Evolutionary conservation across 805 yeast species (phyloP), one percentile per base, ranked within the genome.

Genomic region (Monosporozyma siamensis): DNA sequence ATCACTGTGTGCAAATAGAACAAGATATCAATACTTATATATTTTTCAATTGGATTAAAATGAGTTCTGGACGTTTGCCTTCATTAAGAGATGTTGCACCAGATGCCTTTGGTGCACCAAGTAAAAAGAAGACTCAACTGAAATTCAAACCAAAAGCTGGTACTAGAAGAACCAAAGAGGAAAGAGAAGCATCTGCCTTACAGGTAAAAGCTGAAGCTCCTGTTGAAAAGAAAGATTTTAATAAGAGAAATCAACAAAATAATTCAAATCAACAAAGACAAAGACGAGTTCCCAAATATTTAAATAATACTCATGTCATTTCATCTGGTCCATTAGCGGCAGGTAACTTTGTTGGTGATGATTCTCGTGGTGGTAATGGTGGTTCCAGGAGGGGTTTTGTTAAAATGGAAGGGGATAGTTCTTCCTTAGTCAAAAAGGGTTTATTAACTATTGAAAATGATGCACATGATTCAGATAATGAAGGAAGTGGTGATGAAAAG

Each of bases 131-230:
- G 52, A 74, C 84, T 6, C 69, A 77, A 2, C 65, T 82, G 46
- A 81, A 82, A 61, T 89, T 89, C 64, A 78, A 80, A 61, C 97
- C 97, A 2, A 89, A 89, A 61, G 80, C 72, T 2, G 95, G 89
- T 34, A 88, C 88, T 0, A 70, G 97, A 63, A 78, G 86, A 58
- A 67, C 87, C 9, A 81, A 85, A 51, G 89, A 84, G 51, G 95
- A 87, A 52, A 69, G 95, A 59, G 95, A 78, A 18, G 78, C 83
- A 22, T 74, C 76, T 42, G 89, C 88, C 0, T 87, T 88, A 4
- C 72, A 69, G 49, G 65, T 71, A 45, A 66, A 54, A 52, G 44
- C 47, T 46, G 53, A 51, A 48, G 54, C 48, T 34, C 35, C 40
- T 40, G 30, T 31, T 18, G 46, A 41, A 4, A 27, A 30, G 34